phyloP scores from a whole-genome alignment of 352 stramenopile genomes.

The Pythium sukuiense region DNA sequence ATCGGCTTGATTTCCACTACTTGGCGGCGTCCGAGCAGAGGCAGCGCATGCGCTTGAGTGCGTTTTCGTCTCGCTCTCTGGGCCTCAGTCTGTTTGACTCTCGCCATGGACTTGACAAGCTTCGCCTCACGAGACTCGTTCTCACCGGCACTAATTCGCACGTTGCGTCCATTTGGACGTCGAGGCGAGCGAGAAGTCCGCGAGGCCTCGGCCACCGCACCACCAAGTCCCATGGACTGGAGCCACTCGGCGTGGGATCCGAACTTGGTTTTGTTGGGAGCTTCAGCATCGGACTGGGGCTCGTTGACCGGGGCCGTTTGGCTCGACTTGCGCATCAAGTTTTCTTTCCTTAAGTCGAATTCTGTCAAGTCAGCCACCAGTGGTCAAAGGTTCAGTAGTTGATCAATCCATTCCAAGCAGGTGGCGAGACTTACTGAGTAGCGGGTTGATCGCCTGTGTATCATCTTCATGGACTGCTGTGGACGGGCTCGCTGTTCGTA shows the following conservation, averaged over 20 bases:
- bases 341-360: slow-evolving; percentile 27
- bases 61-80: slow-evolving; percentile 1
- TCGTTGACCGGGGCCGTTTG: not conserved
- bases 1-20: not conserved
- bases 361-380: not conserved
- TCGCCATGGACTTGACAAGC: slow-evolving; percentile 1
- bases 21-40: slow-evolving; percentile 1
- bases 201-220: not conserved
- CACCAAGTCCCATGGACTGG: slow-evolving; percentile 19
- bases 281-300: not conserved
- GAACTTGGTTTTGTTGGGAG: slow-evolving; percentile 14
- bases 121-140: not conserved
- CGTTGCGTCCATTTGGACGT: not conserved
- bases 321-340: slow-evolving; percentile 8
- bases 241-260: slow-evolving; percentile 27
- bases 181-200: not conserved
- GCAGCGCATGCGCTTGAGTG: slow-evolving; percentile 18
- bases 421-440: slow-evolving; percentile 22
- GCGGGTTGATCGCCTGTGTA: slow-evolving; percentile 8
- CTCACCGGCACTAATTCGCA: not conserved
- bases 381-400: not conserved
- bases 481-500: not conserved
- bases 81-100: not conserved
- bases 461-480: not conserved
- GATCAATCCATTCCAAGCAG: not conserved